phyloP scores from a whole-genome alignment of 1,284 basidiomycete genomes.

The Heterobasidion occidentale region DNA sequence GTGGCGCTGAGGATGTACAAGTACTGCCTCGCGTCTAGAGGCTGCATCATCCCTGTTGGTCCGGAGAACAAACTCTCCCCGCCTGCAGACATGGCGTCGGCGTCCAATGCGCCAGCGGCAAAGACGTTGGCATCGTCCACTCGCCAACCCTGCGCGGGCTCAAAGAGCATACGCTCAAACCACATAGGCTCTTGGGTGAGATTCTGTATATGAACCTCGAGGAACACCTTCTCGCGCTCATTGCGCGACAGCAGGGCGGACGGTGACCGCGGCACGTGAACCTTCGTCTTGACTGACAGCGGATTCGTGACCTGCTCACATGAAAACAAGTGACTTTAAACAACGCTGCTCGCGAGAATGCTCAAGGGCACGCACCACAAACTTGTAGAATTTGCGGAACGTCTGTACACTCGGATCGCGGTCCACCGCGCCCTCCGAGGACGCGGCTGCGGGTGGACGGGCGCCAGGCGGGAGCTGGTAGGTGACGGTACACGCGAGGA shows the following conservation, averaged over 20 bases:
- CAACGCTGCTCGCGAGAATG: background rate
- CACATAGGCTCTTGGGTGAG: conserved; percentile 68
- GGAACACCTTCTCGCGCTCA: conserved; percentile 74
- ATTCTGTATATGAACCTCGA: conserved; percentile 87
- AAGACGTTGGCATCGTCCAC: conserved; percentile 45
- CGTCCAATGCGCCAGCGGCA: conserved; percentile 12
- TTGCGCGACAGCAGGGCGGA: conserved; percentile 51
- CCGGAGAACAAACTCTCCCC: conserved; percentile 47
- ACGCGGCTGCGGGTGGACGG: conserved; percentile 30
- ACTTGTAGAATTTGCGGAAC: conserved; percentile 86
- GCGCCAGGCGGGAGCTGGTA: conserved; percentile 57
- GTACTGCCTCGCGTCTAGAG: conserved; percentile 78
- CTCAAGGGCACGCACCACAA: conserved; percentile 49
- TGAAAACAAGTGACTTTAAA: background rate
- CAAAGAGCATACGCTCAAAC: conserved; percentile 70
- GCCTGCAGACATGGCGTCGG: conserved; percentile 11
- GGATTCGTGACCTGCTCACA: conserved; percentile 71
- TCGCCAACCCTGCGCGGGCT: conserved; percentile 65
- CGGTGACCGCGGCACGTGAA: conserved; percentile 67
- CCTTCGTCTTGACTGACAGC: conserved; percentile 85
- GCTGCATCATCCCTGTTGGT: conserved; percentile 61
- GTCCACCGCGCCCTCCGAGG: conserved; percentile 35
- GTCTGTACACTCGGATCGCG: conserved; percentile 54
- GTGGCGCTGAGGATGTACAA: conserved; percentile 71
- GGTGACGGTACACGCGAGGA: conserved; percentile 66